These are phyloP conservation scores for Hebeloma cylindrosporum DNA, from an alignment of 768 basidiomycete genomes.

Conservation along the genomic window DNA sequence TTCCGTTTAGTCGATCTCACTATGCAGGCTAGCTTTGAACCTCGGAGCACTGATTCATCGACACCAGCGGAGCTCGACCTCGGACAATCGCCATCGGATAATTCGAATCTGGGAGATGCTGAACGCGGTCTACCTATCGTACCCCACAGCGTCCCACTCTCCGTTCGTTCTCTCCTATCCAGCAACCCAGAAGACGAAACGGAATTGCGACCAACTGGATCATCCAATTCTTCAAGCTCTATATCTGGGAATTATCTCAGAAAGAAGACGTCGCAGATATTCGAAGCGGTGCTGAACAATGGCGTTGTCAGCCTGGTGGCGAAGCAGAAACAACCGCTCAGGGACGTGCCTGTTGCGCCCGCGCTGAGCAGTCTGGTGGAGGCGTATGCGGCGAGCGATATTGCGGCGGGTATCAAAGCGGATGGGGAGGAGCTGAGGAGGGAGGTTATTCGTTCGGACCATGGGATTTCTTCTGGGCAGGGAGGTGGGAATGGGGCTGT, in stretches of 20 bases:
- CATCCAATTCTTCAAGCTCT: conserved; percentile 36
- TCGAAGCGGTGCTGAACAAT: conserved; percentile 51
- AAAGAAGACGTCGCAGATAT: conserved; percentile 71
- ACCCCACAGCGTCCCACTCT: conserved; percentile 31
- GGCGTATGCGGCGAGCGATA: conserved; percentile 64
- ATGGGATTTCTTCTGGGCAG: conserved; percentile 28
- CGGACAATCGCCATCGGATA: conserved; percentile 34
- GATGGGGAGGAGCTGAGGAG: conserved; percentile 56
- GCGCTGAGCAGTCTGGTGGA: conserved; percentile 72
- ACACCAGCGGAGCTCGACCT: conserved; percentile 7
- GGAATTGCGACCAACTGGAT: conserved; percentile 41
- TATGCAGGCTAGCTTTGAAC: conserved; percentile 51
- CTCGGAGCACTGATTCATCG: conserved; percentile 30
- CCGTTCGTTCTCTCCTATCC: conserved; percentile 41
- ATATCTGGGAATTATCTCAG: conserved; percentile 57
- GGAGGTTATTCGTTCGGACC: conserved; percentile 29
- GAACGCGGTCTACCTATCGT: conserved; percentile 55
- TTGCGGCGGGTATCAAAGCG: conserved; percentile 58
- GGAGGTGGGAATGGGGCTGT: conserved; percentile 27
- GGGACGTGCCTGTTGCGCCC: conserved; percentile 43
- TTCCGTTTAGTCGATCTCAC: conserved; percentile 67
- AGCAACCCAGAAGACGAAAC: conserved; percentile 43
- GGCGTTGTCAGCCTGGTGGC: conserved; percentile 8
- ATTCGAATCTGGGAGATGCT: conserved; percentile 58
- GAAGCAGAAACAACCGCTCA: conserved; percentile 11